Evolutionary conservation across 805 yeast genomes (phyloP).

Genomic region (Scheffersomyces coipomensis): DNA sequence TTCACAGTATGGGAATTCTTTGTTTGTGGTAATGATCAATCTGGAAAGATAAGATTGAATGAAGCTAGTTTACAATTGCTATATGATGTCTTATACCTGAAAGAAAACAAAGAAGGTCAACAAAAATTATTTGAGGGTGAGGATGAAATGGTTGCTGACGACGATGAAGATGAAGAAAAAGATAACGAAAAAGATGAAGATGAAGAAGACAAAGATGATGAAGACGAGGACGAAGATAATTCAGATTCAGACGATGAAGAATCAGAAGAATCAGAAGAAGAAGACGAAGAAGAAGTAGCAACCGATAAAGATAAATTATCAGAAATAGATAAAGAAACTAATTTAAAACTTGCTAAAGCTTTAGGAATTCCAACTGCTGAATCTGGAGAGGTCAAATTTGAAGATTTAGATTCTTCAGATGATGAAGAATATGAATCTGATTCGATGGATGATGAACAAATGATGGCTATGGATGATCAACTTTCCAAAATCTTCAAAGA

Average conservation of each 20-base stretch:
- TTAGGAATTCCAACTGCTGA: slow-evolving; percentile 55
- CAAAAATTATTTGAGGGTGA: slow-evolving; percentile 64
- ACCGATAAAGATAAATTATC: slow-evolving; percentile 11
- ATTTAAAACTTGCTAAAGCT: slow-evolving; percentile 66
- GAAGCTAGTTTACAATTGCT: slow-evolving; percentile 34
- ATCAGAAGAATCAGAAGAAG: slow-evolving; percentile 10
- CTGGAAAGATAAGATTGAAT: slow-evolving; percentile 23
- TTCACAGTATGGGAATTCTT: slow-evolving; percentile 40
- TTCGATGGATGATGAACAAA: slow-evolving; percentile 92
- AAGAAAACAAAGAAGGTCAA: slow-evolving; percentile 83
- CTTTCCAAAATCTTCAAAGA: slow-evolving; percentile 81
- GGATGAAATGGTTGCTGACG: slow-evolving; percentile 21
- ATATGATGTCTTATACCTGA: slow-evolving; percentile 43
- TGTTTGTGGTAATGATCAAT: slow-evolving; percentile 28
- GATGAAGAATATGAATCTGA: slow-evolving; percentile 61
- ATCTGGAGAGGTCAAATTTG: slow-evolving; percentile 45
- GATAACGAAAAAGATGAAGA: slow-evolving; percentile 21
- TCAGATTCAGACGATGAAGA: slow-evolving; percentile 16
- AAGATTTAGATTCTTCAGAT: slow-evolving; percentile 37
- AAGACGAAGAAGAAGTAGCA: slow-evolving; percentile 11
- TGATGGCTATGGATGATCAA: slow-evolving; percentile 91
- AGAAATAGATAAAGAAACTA: slow-evolving; percentile 44
- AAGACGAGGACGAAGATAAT: slow-evolving; percentile 11
- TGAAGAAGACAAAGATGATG: slow-evolving; percentile 13
- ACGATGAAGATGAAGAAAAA: slow-evolving; percentile 23